Evolutionary conservation across 495 filamentous ascomycete genomes (phyloP), one percentile per base, ranked within the genome.

Genomic region (Pyronema omphalodes): DNA sequence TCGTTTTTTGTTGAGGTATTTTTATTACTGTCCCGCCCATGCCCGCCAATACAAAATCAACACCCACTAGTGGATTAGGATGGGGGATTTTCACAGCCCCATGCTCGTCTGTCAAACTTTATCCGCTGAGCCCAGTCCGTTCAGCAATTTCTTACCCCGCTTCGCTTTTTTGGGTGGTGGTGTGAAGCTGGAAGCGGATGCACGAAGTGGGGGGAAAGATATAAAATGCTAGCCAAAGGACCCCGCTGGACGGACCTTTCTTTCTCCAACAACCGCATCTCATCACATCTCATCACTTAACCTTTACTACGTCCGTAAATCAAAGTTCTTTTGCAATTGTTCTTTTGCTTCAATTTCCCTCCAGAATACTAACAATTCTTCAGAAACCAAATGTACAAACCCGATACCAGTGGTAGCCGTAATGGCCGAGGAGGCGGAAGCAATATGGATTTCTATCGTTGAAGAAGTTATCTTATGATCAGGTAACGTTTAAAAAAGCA

Each of bases 401-500:
- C 15, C 15, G 11, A 12, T 1, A 17, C 15, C 39, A 9, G 3
- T 29, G 23, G 23, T 29, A 2, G 23, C 23, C 23, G 23, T 29
- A 29, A 29, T 14, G 17, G 44, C 44, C 4, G 44, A 3, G 44
- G 44, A 15, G 44, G 44, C 23, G 44, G 44, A 15, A 23, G 44
- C 23, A 23, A 19, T 47, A 41, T 12, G 15, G 39, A 12, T 17
- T 41, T 12, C 44, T 47, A 47, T 47, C 44, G 44, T 23, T 15
- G 12, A 29, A 47, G 44, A 15, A 9, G 44, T 36, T 50, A 50
- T 50, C 47, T 41, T 47, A 50, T 50, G 47, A 50, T 50, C 47
- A 50, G 47, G 47, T 50, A 50, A 50, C 29, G 47, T 50, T 50
- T 12, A 50, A 73, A 72, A 72, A 69, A 72, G 67, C 58, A 63